Evolutionary conservation across 352 stramenopile species (phyloP).

Genomic region (Pythium biforme): DNA sequence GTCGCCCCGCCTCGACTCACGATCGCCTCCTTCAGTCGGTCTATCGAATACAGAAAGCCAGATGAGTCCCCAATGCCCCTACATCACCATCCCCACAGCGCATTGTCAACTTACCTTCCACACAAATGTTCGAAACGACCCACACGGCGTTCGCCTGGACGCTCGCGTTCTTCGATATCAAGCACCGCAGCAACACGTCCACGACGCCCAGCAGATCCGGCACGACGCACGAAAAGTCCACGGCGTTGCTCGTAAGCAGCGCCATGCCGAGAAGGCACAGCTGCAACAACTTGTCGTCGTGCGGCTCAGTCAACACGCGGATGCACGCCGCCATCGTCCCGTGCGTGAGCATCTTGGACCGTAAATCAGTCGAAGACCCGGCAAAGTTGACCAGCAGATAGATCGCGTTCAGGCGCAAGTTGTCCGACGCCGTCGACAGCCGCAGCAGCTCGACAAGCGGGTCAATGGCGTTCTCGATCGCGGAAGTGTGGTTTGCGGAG

Average conservation of each 20-base stretch:
- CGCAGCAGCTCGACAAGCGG: slow-evolving; percentile 48
- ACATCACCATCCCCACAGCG: background rate
- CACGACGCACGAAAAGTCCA: slow-evolving; percentile 33
- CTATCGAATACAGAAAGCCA: slow-evolving; percentile 28
- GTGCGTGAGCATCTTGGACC: slow-evolving; percentile 38
- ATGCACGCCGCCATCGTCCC: slow-evolving; percentile 45
- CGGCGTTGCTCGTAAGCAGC: slow-evolving; percentile 40
- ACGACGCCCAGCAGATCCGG: slow-evolving; percentile 39
- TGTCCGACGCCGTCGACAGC: slow-evolving; percentile 23
- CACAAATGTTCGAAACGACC: slow-evolving; percentile 74
- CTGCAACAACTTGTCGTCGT: slow-evolving; percentile 63
- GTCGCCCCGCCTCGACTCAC: slow-evolving; percentile 49
- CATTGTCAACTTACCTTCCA: slow-evolving; percentile 35
- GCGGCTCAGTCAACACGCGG: slow-evolving; percentile 20
- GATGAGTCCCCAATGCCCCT: background rate
- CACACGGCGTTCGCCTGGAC: slow-evolving; percentile 75
- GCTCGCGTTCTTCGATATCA: slow-evolving; percentile 49
- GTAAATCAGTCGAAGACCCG: slow-evolving; percentile 36
- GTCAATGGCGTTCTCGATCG: slow-evolving; percentile 41
- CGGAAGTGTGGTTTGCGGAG: slow-evolving; percentile 13
- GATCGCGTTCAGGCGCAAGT: slow-evolving; percentile 49
- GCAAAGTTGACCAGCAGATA: slow-evolving; percentile 76
- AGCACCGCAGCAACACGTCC: slow-evolving; percentile 39
- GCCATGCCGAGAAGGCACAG: slow-evolving; percentile 64
- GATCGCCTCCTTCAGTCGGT: slow-evolving; percentile 51